Conservation (phyloP, 345 rosid species). For the Anacardium occidentale region DNA sequence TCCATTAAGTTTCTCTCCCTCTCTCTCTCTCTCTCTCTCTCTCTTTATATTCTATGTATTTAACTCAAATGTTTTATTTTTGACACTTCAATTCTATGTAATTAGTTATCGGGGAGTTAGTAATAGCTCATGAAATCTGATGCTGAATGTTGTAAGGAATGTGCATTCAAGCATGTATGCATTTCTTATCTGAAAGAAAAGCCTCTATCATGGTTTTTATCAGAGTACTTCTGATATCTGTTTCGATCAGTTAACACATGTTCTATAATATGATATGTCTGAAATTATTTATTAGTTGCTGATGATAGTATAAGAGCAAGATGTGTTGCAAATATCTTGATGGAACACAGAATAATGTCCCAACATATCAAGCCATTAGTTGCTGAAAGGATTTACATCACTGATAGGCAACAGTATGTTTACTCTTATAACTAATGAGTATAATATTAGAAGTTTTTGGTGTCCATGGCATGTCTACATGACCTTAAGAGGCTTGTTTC, state of each 20-base stretch:
- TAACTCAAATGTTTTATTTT: constrained; percentile 2
- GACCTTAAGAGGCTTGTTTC: not conserved
- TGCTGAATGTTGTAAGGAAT: not conserved
- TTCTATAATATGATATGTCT: not conserved
- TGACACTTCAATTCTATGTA: not conserved
- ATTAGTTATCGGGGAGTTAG: not conserved
- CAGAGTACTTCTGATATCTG: not conserved
- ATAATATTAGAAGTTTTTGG: not conserved
- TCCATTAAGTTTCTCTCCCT: constrained; percentile 1
- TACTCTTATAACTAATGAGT: not conserved
- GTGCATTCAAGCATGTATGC: not conserved
- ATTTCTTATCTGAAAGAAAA: not conserved
- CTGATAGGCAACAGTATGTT: not conserved
- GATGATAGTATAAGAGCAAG: not conserved
- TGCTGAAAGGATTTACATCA: not conserved
- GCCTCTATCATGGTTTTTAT: not conserved
- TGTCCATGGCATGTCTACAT: not conserved
- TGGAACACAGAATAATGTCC: not conserved
- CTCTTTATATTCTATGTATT: not conserved
- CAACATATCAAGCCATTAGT: not conserved
- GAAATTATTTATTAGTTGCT: not conserved
- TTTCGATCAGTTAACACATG: not conserved
- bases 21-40: no score
- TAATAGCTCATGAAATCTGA: constrained; percentile 9
- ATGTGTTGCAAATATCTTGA: constrained; percentile 1